Evolutionary conservation across 2,329 filamentous ascomycete genomes (phyloP).

Genomic region (Beauveria asiatica): DNA sequence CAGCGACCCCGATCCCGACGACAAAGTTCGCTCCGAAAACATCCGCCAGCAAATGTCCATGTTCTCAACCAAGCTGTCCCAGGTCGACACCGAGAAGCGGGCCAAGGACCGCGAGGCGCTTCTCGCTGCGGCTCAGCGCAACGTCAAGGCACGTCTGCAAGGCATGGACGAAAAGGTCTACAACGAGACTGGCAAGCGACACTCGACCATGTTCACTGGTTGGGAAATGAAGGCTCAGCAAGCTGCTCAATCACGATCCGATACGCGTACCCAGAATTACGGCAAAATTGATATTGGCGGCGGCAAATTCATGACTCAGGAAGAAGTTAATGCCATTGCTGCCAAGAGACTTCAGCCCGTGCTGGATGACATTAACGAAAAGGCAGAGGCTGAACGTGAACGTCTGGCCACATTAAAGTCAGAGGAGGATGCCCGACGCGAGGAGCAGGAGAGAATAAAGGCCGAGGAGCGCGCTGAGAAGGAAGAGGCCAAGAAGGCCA

Average conservation of each 20-base stretch:
- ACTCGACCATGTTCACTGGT: slow-evolving; percentile 58
- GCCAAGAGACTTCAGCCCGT: slow-evolving; percentile 70
- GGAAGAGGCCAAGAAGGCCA: slow-evolving; percentile 45
- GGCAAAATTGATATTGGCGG: slow-evolving; percentile 63
- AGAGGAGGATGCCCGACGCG: slow-evolving; percentile 48
- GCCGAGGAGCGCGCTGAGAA: slow-evolving; percentile 44
- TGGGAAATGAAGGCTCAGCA: slow-evolving; percentile 73
- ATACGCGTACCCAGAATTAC: slow-evolving; percentile 47
- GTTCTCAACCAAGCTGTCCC: slow-evolving; percentile 58
- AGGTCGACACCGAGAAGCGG: slow-evolving; percentile 66
- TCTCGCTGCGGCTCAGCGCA: slow-evolving; percentile 71
- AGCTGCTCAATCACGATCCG: slow-evolving; percentile 57
- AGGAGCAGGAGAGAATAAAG: slow-evolving; percentile 39
- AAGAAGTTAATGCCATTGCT: slow-evolving; percentile 73
- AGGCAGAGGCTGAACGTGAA: slow-evolving; percentile 63
- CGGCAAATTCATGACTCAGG: slow-evolving; percentile 69
- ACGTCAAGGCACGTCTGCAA: slow-evolving; percentile 71
- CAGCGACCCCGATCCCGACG: slow-evolving; percentile 51
- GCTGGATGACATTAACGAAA: slow-evolving; percentile 74
- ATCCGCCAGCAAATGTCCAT: slow-evolving; percentile 74
- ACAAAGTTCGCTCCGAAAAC: slow-evolving; percentile 59
- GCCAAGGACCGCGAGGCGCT: slow-evolving; percentile 66
- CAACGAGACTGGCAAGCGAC: slow-evolving; percentile 64
- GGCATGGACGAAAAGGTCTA: slow-evolving; percentile 77
- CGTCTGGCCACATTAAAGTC: slow-evolving; percentile 57